These are phyloP conservation scores for Calonectria pseudoreteaudii DNA, from an alignment of 2,329 filamentous ascomycete species.

Conservation along the genomic window DNA sequence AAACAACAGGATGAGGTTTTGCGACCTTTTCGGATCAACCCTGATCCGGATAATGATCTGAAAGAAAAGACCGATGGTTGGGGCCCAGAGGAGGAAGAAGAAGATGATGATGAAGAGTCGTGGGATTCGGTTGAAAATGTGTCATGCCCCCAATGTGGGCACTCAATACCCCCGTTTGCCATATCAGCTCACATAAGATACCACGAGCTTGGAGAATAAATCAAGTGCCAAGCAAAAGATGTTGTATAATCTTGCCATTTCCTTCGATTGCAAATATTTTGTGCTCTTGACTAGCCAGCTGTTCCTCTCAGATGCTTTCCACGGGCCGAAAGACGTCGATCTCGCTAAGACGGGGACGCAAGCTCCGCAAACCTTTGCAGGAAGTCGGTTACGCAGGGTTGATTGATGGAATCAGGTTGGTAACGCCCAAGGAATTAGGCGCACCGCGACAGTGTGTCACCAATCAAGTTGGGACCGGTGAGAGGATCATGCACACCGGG, in stretches of 20 bases:
- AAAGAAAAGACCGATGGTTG: conserved; percentile 44
- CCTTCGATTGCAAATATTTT: neutral
- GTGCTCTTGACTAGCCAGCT: neutral
- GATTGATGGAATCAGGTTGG: conserved; percentile 10
- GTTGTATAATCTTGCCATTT: neutral
- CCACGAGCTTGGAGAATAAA: conserved; percentile 47
- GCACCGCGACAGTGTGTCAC: conserved; percentile 7
- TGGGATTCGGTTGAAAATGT: conserved; percentile 49
- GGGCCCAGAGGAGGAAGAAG: conserved; percentile 35
- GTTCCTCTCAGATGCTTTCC: neutral
- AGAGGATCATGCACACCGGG: conserved; percentile 11
- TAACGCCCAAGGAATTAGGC: neutral
- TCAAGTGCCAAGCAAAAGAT: neutral
- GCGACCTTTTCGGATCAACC: conserved; percentile 70
- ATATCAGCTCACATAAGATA: conserved; percentile 63
- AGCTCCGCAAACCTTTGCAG: neutral
- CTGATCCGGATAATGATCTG: conserved; percentile 48
- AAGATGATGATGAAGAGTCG: conserved; percentile 31
- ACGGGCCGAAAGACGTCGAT: conserved; percentile 5
- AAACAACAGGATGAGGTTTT: conserved; percentile 76
- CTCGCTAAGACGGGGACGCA: conserved; percentile 16
- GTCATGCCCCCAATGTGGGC: conserved; percentile 62
- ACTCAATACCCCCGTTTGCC: conserved; percentile 68
- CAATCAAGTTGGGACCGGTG: conserved; percentile 2
- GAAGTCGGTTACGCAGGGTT: conserved; percentile 20